These are phyloP conservation scores for Rhizopogon vulgaris DNA, from an alignment of 768 basidiomycete genomes.

Conservation along the genomic window DNA sequence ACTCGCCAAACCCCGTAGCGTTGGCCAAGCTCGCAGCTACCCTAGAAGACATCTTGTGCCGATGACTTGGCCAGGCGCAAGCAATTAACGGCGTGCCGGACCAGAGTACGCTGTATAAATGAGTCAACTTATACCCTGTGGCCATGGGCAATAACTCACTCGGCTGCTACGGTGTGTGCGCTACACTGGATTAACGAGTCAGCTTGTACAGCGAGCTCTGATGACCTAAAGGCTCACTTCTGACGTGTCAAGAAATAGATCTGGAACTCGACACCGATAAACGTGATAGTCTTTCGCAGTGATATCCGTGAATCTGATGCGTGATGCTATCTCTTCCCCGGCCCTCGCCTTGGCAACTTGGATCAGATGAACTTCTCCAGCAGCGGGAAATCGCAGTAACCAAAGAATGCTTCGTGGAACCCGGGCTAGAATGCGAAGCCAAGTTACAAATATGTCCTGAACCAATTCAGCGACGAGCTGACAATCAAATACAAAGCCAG, in stretches of 20 bases:
- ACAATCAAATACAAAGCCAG: not conserved
- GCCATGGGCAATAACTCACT: slow-evolving; percentile 25
- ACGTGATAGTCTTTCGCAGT: slow-evolving; percentile 41
- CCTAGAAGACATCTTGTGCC: slow-evolving; percentile 44
- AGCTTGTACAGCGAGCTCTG: not conserved
- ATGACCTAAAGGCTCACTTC: slow-evolving; percentile 29
- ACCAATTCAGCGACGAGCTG: slow-evolving; percentile 3
- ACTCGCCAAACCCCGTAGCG: slow-evolving; percentile 41
- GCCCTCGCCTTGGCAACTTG: slow-evolving; percentile 39
- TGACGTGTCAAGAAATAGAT: slow-evolving; percentile 46
- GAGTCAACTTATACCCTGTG: slow-evolving; percentile 1
- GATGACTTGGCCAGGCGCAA: slow-evolving; percentile 36
- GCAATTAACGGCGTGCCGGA: slow-evolving; percentile 46
- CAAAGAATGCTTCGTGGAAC: slow-evolving; percentile 45
- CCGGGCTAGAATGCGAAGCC: slow-evolving; percentile 39
- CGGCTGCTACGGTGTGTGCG: slow-evolving; percentile 45
- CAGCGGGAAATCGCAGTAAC: slow-evolving; percentile 44
- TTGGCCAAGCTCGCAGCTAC: slow-evolving; percentile 43
- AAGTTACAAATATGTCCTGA: slow-evolving; percentile 39
- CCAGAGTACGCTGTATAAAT: slow-evolving; percentile 37
- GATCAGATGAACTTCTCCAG: slow-evolving; percentile 40
- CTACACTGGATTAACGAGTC: slow-evolving; percentile 32
- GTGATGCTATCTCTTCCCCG: slow-evolving; percentile 37
- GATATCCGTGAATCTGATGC: slow-evolving; percentile 44
- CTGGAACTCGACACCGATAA: slow-evolving; percentile 38